These are phyloP conservation scores for Geosmithia putterillii DNA, from an alignment of 2,329 filamentous ascomycete genomes.

Conservation along the genomic window DNA sequence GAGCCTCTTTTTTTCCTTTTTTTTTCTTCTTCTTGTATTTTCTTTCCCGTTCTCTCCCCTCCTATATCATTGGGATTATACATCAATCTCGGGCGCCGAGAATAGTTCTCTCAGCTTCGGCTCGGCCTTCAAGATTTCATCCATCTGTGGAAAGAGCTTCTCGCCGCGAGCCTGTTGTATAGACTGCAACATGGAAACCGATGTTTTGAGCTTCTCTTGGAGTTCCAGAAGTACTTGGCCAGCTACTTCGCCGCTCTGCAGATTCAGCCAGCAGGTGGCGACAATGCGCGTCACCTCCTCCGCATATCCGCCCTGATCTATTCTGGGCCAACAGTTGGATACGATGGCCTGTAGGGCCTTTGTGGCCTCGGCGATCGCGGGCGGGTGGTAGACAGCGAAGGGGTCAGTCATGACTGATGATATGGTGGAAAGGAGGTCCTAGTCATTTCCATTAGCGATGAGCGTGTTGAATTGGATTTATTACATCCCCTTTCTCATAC, in stretches of 20 bases:
- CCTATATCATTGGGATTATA: not conserved
- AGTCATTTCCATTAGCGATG: not conserved
- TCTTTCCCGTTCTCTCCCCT: not conserved
- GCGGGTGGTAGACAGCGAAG: slow-evolving; percentile 44
- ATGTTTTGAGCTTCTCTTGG: slow-evolving; percentile 16
- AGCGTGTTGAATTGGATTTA: not conserved
- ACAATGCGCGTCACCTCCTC: slow-evolving; percentile 52
- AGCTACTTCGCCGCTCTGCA: slow-evolving; percentile 22
- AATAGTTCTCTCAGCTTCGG: slow-evolving; percentile 11
- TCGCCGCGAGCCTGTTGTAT: slow-evolving; percentile 1
- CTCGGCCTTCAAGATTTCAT: slow-evolving; percentile 5
- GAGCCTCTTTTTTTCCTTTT: slow-evolving; percentile 8
- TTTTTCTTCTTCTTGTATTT: not conserved
- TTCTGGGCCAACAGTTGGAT: slow-evolving; percentile 55
- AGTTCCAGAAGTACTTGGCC: slow-evolving; percentile 9
- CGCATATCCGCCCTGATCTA: slow-evolving; percentile 41
- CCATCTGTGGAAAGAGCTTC: not conserved
- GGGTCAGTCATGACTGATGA: slow-evolving; percentile 55
- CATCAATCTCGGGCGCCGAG: not conserved
- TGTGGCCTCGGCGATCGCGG: slow-evolving; percentile 39
- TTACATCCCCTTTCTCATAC: slow-evolving; percentile 3
- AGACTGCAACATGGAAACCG: slow-evolving; percentile 20
- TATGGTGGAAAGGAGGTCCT: slow-evolving; percentile 57
- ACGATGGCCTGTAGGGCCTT: slow-evolving; percentile 45
- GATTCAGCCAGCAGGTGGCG: slow-evolving; percentile 49